Conservation (phyloP, 1,284 basidiomycete species). For the Tylopilus sp. region DNA sequence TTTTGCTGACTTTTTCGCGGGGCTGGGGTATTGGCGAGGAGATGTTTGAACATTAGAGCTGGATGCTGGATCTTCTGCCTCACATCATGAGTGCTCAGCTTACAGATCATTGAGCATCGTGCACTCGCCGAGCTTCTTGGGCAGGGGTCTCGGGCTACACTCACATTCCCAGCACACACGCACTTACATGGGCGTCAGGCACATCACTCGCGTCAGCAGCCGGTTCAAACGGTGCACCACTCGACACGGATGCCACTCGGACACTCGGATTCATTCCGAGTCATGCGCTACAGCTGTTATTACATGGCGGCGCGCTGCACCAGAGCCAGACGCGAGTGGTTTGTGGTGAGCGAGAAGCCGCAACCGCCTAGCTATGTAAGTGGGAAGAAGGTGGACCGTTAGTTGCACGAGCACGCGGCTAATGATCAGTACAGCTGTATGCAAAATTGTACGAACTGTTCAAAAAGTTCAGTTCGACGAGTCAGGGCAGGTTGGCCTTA, state of each 20-base stretch:
- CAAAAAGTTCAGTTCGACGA: too few relatives aligned
- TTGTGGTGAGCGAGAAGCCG: constrained; percentile 62
- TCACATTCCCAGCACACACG: constrained; percentile 71
- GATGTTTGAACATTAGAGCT: constrained; percentile 98
- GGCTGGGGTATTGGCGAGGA: constrained; percentile 98
- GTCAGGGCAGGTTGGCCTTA: too few relatives aligned
- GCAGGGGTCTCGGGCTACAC: constrained; percentile 75
- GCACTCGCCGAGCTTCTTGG: constrained; percentile 91
- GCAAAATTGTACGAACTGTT: too few relatives aligned
- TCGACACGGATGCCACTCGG: constrained; percentile 65
- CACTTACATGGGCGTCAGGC: constrained; percentile 46
- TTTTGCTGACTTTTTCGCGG: constrained; percentile 89
- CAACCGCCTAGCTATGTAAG: constrained; percentile 77
- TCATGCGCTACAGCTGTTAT: constrained; percentile 88
- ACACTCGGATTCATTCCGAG: constrained; percentile 68
- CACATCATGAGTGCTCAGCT: not conserved
- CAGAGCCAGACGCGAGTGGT: constrained; percentile 77
- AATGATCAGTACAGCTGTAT: too few relatives aligned
- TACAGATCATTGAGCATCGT: constrained; percentile 69
- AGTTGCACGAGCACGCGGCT: too few relatives aligned
- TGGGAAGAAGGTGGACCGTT: constrained; percentile 81
- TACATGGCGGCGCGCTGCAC: constrained; percentile 89
- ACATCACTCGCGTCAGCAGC: constrained; percentile 28
- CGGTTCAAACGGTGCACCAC: constrained; percentile 35
- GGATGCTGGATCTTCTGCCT: constrained; percentile 74